phyloP scores from a whole-genome alignment of 2,329 filamentous ascomycete genomes.

The Blastomyces emzantsi region DNA sequence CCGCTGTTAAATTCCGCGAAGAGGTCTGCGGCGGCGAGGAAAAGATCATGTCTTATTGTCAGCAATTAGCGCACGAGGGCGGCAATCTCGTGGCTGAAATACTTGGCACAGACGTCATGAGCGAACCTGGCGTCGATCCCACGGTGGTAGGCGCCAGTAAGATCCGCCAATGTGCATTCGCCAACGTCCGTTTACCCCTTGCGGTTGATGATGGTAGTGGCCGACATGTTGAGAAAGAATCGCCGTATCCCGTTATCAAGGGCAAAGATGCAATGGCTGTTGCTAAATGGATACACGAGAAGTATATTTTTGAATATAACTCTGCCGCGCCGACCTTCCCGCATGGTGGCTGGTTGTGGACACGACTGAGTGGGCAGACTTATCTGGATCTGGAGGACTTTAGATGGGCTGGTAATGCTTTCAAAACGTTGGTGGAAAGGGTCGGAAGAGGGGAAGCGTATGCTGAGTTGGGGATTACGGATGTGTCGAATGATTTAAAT shows the following conservation, averaged over 20 bases:
- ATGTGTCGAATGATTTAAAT: neutral
- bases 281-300: conserved; percentile 50
- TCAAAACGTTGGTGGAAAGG: conserved; percentile 50
- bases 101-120: conserved; percentile 62
- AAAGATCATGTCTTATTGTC: conserved; percentile 55
- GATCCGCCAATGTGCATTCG: conserved; percentile 58
- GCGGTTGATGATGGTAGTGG: conserved; percentile 24
- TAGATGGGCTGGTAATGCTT: conserved; percentile 52
- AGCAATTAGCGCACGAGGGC: conserved; percentile 54
- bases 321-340: conserved; percentile 61
- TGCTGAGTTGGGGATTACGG: neutral
- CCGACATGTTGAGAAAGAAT: conserved; percentile 12
- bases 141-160: conserved; percentile 19
- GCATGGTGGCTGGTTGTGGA: conserved; percentile 58
- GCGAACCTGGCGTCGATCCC: conserved; percentile 36
- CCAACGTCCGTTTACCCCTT: conserved; percentile 66
- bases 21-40: conserved; percentile 65
- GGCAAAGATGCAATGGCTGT: conserved; percentile 36
- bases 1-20: conserved; percentile 61
- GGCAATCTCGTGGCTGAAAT: conserved; percentile 51
- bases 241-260: conserved; percentile 24
- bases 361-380: conserved; percentile 67
- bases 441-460: conserved; percentile 38
- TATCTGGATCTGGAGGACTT: conserved; percentile 78
- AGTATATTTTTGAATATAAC: conserved; percentile 50